phyloP scores from a whole-genome alignment of 805 yeast genomes.

The Lipomyces mesembrius region DNA sequence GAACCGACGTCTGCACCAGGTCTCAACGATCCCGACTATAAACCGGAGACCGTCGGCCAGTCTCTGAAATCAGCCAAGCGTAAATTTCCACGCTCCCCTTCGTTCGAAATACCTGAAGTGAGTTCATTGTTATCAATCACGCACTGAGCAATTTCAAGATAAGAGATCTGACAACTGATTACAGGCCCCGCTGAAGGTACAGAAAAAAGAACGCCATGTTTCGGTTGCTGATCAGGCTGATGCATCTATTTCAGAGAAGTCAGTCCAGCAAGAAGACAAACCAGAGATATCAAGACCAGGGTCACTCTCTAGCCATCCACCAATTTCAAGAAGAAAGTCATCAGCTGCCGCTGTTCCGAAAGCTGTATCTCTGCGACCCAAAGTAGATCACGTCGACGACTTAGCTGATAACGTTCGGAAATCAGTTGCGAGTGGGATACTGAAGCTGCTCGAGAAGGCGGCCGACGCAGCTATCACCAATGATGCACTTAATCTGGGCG shows the following conservation, averaged over 20 bases:
- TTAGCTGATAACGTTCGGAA: slow-evolving; percentile 50
- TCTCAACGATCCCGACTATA: not conserved
- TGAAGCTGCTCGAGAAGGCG: slow-evolving; percentile 52
- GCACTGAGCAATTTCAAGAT: not conserved
- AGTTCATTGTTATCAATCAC: not conserved
- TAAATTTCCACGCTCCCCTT: not conserved
- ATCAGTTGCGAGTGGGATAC: slow-evolving; percentile 59
- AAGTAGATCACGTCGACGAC: slow-evolving; percentile 18
- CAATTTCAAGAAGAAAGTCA: slow-evolving; percentile 4
- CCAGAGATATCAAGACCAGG: not conserved
- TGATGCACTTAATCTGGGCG: slow-evolving; percentile 31
- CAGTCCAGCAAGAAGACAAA: slow-evolving; percentile 5
- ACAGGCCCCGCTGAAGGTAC: not conserved
- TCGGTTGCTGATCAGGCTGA: not conserved
- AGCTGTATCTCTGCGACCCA: not conserved
- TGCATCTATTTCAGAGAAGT: not conserved
- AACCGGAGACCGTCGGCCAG: not conserved
- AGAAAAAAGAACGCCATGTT: not conserved
- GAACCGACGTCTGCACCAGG: not conserved
- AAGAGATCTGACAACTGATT: not conserved
- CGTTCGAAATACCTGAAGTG: not conserved
- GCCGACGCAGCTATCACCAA: slow-evolving; percentile 45
- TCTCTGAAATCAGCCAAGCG: not conserved
- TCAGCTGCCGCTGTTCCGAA: not conserved
- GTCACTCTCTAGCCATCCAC: not conserved